These are phyloP conservation scores for Arabis hirsuta DNA, from an alignment of 345 rosid genomes.

Conservation along the genomic window DNA sequence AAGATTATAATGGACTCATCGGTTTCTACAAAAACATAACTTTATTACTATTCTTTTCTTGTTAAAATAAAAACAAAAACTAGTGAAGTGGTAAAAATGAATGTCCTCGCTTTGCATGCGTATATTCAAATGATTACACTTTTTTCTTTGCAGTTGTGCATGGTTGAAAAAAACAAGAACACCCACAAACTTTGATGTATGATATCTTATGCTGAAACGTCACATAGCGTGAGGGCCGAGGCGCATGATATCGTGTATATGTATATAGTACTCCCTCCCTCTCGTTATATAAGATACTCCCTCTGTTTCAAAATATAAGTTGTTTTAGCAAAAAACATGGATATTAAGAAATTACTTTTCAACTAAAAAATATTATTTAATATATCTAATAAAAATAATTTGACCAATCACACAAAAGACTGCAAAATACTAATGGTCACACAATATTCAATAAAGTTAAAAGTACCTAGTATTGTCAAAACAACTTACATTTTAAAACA, in stretches of 20 bases:
- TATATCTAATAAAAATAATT: too few species aligned
- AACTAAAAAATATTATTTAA: too few species aligned
- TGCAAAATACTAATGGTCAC: too few species aligned
- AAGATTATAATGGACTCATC: background rate
- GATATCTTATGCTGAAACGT: background rate
- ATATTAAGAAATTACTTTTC: too few species aligned
- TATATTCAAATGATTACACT: conserved; percentile 1
- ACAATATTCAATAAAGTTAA: too few species aligned
- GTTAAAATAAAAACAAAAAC: background rate
- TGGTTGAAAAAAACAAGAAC: background rate
- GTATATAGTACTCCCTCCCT: too few species aligned
- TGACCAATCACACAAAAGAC: too few species aligned
- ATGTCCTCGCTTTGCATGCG: background rate
- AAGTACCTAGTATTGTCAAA: too few species aligned
- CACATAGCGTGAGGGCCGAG: background rate
- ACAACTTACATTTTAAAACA: too few species aligned
- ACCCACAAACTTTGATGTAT: conserved; percentile 6
- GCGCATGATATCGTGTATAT: background rate
- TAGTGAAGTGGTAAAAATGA: background rate
- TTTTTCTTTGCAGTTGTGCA: background rate
- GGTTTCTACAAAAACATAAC: conserved; percentile 19
- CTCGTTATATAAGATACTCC: too few species aligned
- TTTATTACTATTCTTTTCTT: background rate
- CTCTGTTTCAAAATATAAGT: too few species aligned
- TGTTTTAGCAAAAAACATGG: too few species aligned